phyloP scores from a whole-genome alignment of 148 eudicot genomes.

The Rhododendron williamsianum region DNA sequence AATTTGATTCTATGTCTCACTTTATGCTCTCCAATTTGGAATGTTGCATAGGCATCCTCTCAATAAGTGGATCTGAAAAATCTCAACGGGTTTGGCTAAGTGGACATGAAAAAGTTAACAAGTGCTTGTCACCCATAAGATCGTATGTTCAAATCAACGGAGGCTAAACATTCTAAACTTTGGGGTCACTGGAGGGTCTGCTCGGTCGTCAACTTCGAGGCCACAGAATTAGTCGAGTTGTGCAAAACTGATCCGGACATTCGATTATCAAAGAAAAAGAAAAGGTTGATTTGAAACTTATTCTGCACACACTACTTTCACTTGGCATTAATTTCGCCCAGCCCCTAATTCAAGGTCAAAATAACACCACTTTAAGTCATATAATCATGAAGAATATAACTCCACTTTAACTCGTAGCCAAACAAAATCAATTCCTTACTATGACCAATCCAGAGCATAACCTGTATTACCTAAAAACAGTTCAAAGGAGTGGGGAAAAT shows the following conservation, averaged over 20 bases:
- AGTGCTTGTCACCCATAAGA: no score
- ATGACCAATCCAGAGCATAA: not conserved
- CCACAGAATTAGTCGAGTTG: not conserved
- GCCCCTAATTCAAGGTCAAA: not conserved
- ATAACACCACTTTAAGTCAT: not conserved
- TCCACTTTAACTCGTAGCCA: not conserved
- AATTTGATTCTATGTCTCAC: conserved; percentile 11
- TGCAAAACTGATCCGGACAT: not conserved
- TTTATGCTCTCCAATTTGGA: conserved; percentile 7
- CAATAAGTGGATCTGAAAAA: not conserved
- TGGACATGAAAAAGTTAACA: not conserved
- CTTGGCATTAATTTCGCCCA: not conserved
- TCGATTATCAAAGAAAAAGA: no score
- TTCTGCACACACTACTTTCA: not conserved
- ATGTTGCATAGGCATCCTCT: not conserved
- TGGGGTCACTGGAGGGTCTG: not conserved
- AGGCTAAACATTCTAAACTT: no score
- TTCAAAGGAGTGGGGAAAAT: not conserved
- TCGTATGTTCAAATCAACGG: no score
- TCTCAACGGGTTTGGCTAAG: not conserved
- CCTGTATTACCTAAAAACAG: not conserved
- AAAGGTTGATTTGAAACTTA: not conserved
- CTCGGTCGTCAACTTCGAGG: not conserved
- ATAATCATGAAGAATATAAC: not conserved
- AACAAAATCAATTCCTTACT: not conserved